A percentile compares a stretch with the other conserved stretches of the same genome.
phyloP scores from a whole-genome alignment of 495 filamentous ascomycete genomes.

The Aspergillus indologenus region DNA sequence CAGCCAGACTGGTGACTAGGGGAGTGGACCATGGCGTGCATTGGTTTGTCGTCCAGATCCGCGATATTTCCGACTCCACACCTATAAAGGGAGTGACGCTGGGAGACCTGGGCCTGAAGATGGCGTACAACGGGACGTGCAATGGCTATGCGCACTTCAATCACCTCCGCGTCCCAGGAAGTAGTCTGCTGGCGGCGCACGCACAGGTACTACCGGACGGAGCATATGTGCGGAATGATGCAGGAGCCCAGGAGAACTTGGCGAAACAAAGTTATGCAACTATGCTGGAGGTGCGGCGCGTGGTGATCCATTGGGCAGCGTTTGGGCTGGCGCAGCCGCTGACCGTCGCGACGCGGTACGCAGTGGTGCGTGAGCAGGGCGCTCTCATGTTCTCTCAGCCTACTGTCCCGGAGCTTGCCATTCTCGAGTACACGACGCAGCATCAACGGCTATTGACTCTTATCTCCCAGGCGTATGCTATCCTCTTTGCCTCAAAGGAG shows the following conservation, averaged over 20 bases:
- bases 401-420: conserved; percentile 33
- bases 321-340: conserved; percentile 47
- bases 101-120: conserved; percentile 50
- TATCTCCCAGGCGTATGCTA: conserved; percentile 46
- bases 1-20: conserved; percentile 39
- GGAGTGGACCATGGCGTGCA: conserved; percentile 43
- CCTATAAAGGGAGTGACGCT: conserved; percentile 42
- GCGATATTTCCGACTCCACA: conserved; percentile 42
- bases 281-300: conserved; percentile 43
- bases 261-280: conserved; percentile 47
- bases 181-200: conserved; percentile 35
- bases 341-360: conserved; percentile 47
- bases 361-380: conserved; percentile 37
- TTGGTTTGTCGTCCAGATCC: conserved; percentile 48
- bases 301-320: conserved; percentile 47
- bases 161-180: conserved; percentile 23
- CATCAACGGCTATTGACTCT: conserved; percentile 48
- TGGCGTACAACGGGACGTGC: conserved; percentile 47
- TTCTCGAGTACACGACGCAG: conserved; percentile 50
- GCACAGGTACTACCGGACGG: conserved; percentile 37
- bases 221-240: too few species aligned
- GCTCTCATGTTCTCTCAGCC: too few species aligned
- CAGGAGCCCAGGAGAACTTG: conserved; percentile 7
- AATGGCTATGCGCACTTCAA: conserved; percentile 53
- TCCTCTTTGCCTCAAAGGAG: conserved; percentile 40